phyloP scores from a whole-genome alignment of 768 basidiomycete genomes.

The Suillus sp. region DNA sequence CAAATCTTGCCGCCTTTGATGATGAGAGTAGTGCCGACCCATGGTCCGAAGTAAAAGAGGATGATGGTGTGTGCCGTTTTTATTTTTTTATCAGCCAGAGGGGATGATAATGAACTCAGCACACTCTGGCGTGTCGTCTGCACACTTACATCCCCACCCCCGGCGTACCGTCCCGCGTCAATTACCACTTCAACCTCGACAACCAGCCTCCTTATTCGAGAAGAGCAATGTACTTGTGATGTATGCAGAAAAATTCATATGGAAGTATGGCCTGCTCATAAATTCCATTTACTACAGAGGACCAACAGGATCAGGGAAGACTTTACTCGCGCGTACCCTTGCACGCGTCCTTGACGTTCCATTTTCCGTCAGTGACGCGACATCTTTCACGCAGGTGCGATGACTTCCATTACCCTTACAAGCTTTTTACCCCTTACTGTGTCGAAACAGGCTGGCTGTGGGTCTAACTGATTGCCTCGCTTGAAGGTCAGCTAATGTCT shows the following conservation, averaged over 20 bases:
- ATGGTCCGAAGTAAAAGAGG: constrained; percentile 29
- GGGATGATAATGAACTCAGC: constrained; percentile 28
- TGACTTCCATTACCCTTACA: constrained; percentile 6
- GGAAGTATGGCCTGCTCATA: constrained; percentile 12
- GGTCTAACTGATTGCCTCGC: constrained; percentile 30
- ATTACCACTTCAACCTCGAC: constrained; percentile 42
- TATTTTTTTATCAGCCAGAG: not conserved
- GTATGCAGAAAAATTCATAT: constrained; percentile 43
- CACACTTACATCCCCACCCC: constrained; percentile 64
- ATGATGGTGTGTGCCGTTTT: constrained; percentile 32
- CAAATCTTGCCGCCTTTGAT: constrained; percentile 58
- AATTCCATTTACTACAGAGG: constrained; percentile 48
- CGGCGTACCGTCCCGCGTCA: constrained; percentile 38
- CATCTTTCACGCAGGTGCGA: constrained; percentile 85
- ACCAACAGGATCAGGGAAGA: constrained; percentile 90
- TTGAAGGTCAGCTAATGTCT: constrained; percentile 13
- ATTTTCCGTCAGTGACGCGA: constrained; percentile 92
- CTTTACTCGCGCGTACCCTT: constrained; percentile 87
- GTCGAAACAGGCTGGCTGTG: constrained; percentile 65
- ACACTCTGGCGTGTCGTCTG: constrained; percentile 49
- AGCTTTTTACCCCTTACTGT: constrained; percentile 13
- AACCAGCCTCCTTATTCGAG: constrained; percentile 68
- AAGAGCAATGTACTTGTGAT: constrained; percentile 96
- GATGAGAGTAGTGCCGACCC: constrained; percentile 33
- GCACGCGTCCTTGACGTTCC: constrained; percentile 91